Conservation (phyloP, 1,284 basidiomycete genomes). For the Anthracocystis setariae region DNA sequence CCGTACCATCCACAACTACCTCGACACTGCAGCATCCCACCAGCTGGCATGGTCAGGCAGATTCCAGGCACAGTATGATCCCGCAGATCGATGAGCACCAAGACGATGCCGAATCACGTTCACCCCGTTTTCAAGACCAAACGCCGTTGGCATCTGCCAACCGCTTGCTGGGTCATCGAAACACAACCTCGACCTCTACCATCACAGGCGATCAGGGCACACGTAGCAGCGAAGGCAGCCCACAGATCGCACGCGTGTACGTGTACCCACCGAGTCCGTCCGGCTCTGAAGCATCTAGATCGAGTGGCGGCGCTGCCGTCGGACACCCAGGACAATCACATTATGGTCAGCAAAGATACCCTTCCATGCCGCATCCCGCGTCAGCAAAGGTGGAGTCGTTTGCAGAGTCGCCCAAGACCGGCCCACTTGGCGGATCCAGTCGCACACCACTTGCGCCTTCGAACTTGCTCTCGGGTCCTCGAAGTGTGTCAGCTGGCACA, state of each 20-base stretch:
- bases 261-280: constrained; percentile 61
- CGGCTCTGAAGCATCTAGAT: constrained; percentile 32
- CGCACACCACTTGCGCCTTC: constrained; percentile 50
- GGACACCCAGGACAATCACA: background rate
- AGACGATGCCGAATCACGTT: constrained; percentile 7
- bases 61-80: constrained; percentile 34
- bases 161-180: constrained; percentile 34
- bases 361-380: constrained; percentile 28
- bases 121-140: constrained; percentile 15
- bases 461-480: constrained; percentile 32
- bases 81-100: constrained; percentile 33
- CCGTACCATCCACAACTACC: constrained; percentile 17
- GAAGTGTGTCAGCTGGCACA: constrained; percentile 22
- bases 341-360: constrained; percentile 19
- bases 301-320: constrained; percentile 3
- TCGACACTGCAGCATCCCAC: constrained; percentile 11
- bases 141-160: constrained; percentile 36
- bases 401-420: constrained; percentile 5
- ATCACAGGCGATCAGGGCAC: constrained; percentile 9
- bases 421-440: background rate
- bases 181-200: constrained; percentile 37
- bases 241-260: constrained; percentile 51
- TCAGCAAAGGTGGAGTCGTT: constrained; percentile 39
- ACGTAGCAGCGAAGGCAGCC: constrained; percentile 12
- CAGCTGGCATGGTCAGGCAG: background rate